Evolutionary conservation across 1,139 yeast species (phyloP), one percentile per base, ranked within the genome.

Genomic region (Ogataea hybrid): DNA sequence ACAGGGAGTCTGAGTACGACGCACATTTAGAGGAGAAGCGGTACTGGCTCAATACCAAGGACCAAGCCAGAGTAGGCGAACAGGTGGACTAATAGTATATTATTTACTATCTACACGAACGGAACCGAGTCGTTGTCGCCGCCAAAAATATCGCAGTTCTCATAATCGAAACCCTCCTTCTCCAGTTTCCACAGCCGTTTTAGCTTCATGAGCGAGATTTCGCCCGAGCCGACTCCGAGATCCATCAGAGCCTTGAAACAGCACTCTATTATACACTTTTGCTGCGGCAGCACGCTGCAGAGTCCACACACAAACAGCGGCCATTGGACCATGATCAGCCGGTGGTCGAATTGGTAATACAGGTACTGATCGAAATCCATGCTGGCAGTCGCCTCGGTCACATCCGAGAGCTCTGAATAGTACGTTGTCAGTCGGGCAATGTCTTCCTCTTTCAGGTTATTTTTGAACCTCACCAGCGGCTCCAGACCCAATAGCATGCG

Each of bases 81-180:
- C 41, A 60, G 36, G 43, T 56, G 34, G 59, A 53, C 25, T 59
- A 35, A 48, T 20, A 20, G 21, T 20, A 11, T 9, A 4, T 7
- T 15, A 21, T 8, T 41, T 46, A 61, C 37, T 15, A 21, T 8
- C 39, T 46, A 61, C 37, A 54, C 56, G 32, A 61, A 61, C 18
- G 64, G 65, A 35, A 61, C 63, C 15, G 61, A 58, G 41, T 62
- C 65, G 39, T 54, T 54, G 10, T 52, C 61, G 35, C 59, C 62
- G 35, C 51, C 49, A 37, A 58, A 55, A 23, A 58, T 36, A 18
- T 58, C 55, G 39, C 47, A 46, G 16, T 69, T 64, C 10, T 71
- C 72, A 46, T 61, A 58, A 42, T 73, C 76, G 32, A 64, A 65
- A 48, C 69, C 71, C 51, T 72, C 70, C 53, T 73, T 75, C 62